phyloP scores from a whole-genome alignment of 2,329 filamentous ascomycete species.

The Rhexocercosporidium sp. region DNA sequence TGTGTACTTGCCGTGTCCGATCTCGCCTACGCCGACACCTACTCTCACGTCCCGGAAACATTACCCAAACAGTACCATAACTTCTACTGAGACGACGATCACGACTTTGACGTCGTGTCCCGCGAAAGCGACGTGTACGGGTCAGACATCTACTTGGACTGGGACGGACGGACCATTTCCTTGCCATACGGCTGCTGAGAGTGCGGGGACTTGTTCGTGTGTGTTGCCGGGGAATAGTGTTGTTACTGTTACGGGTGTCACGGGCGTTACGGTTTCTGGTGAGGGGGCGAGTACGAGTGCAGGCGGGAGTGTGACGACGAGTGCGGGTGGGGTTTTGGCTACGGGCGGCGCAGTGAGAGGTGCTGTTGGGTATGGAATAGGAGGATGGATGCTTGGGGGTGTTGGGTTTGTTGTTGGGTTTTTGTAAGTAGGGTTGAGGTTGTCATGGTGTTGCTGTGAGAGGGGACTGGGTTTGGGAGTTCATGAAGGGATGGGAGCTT shows the following conservation, averaged over 20 bases:
- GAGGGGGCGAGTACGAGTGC: background rate
- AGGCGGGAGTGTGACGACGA: slow-evolving; percentile 1
- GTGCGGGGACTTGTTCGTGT: slow-evolving; percentile 14
- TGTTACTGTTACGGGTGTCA: slow-evolving; percentile 12
- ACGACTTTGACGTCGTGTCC: slow-evolving; percentile 16
- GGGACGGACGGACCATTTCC: slow-evolving; percentile 13
- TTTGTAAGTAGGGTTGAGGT: background rate
- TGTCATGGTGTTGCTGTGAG: background rate
- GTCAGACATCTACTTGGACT: slow-evolving; percentile 18
- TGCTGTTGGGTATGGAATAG: background rate
- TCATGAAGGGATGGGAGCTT: too few relatives aligned
- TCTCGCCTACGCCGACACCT: background rate
- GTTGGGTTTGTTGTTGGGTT: background rate
- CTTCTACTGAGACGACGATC: slow-evolving; percentile 4
- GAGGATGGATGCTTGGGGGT: background rate
- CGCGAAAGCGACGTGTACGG: slow-evolving; percentile 5
- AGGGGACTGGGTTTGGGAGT: background rate
- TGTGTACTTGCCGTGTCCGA: background rate
- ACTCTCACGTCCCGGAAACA: background rate
- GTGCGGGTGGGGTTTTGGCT: background rate
- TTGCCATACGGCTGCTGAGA: background rate
- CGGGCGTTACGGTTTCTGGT: background rate
- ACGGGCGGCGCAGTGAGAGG: background rate
- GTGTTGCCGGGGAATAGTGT: slow-evolving; percentile 2
- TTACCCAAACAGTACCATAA: background rate